Percentiles rank a stretch among this genome's conserved stretches.
phyloP scores from a whole-genome alignment of 2,329 filamentous ascomycete species.

The Paraphaeosphaeria sporulosa region DNA sequence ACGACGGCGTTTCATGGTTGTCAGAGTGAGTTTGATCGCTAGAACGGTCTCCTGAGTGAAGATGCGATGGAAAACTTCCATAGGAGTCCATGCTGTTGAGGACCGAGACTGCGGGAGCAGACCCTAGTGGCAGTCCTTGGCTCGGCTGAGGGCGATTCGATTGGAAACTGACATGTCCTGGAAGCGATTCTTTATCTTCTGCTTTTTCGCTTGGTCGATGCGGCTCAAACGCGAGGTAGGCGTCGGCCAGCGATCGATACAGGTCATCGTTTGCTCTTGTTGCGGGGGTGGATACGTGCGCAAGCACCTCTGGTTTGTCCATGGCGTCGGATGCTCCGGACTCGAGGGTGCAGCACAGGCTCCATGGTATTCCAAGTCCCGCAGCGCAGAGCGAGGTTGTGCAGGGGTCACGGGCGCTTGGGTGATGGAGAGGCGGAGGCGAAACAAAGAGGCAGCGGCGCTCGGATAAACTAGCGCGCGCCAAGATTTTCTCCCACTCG shows the following conservation, averaged over 20 bases:
- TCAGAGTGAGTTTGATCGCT: constrained; percentile 6
- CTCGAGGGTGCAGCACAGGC: neutral
- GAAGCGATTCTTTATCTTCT: neutral
- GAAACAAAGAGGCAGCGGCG: constrained; percentile 3
- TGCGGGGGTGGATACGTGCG: constrained; percentile 56
- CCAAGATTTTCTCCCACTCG: constrained; percentile 19
- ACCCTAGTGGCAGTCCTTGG: neutral
- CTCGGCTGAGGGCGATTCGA: neutral
- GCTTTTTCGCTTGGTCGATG: neutral
- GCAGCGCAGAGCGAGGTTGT: neutral
- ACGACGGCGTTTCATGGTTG: neutral
- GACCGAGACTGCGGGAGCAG: constrained; percentile 11
- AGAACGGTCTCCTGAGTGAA: constrained; percentile 21
- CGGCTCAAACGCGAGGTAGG: constrained; percentile 50
- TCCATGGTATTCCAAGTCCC: neutral
- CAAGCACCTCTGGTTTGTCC: constrained; percentile 48
- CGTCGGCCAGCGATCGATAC: constrained; percentile 49
- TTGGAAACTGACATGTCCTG: neutral
- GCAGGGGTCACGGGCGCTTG: neutral
- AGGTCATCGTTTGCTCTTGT: constrained; percentile 52
- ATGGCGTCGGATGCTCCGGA: constrained; percentile 21
- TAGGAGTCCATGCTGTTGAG: constrained; percentile 39
- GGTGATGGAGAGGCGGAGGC: neutral
- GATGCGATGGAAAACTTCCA: constrained; percentile 43
- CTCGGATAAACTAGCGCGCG: constrained; percentile 9